A percentile compares a stretch with the other conserved stretches of the same genome.
These are phyloP conservation scores for Chimonanthus praecox DNA, from an alignment of 164 flowering plant genomes.

Conservation along the genomic window DNA sequence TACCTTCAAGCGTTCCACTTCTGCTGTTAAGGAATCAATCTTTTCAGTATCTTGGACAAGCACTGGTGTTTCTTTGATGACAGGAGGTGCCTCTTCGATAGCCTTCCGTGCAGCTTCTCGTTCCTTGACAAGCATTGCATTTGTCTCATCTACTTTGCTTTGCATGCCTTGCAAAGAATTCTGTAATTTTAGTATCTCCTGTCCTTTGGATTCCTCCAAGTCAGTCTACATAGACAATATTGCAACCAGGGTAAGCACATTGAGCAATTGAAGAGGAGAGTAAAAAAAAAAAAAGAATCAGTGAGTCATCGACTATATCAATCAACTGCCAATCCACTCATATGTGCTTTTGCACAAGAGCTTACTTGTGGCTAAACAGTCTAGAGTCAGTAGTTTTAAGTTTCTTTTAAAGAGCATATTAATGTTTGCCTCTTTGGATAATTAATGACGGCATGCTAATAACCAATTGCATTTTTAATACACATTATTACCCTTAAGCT, in stretches of 20 bases:
- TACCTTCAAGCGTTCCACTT: conserved; percentile 77
- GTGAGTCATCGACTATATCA: neutral
- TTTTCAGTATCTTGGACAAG: conserved; percentile 46
- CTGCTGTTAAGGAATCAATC: conserved; percentile 46
- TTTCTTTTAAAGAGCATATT: neutral
- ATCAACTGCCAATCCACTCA: neutral
- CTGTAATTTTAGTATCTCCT: conserved; percentile 45
- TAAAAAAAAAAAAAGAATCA: neutral
- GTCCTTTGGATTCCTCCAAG: conserved; percentile 61
- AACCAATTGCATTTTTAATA: neutral
- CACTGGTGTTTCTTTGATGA: conserved; percentile 42
- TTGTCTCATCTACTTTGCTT: conserved; percentile 43
- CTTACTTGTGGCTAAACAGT: neutral
- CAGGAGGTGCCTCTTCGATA: conserved; percentile 47
- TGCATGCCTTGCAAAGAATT: conserved; percentile 44
- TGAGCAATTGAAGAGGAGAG: neutral
- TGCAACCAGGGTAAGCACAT: neutral
- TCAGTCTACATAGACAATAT: conserved; percentile 37
- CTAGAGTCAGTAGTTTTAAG: neutral
- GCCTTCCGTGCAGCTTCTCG: conserved; percentile 46
- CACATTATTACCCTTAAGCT: neutral
- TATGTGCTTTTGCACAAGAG: neutral
- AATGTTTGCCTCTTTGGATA: neutral
- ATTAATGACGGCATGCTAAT: neutral
- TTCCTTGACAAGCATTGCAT: conserved; percentile 43